Base-by-base conservation (phyloP, 805 yeast species). In the Cyberlindnera mrakii region DNA sequence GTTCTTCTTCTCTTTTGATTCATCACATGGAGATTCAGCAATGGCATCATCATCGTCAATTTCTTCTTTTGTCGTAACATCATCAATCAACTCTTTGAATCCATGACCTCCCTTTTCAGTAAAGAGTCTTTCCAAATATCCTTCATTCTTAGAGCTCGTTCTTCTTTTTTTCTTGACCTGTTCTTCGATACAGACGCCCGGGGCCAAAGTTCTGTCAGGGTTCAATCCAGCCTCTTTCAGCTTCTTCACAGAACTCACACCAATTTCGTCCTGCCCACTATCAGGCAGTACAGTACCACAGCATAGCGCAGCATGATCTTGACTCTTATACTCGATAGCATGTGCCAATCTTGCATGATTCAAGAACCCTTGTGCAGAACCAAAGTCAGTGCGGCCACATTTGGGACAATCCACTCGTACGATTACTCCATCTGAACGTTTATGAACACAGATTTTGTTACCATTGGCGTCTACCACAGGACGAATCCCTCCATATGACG, bases 331-430 rank as follows among this genome's bases (percentile, higher is more conserved):
- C 44, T 80, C 86, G 43, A 74, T 76, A n/a, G 76, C 66, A 58
- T 85, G 95, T 8, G 89, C 84, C 20, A 82, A 72, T 45, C 93
- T 68, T 42, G 83, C 76, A 59, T 85, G 95, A 58, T 84, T 85
- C 31, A 84, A 70, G 51, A 85, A 83, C 14, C 93, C 93, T 57
- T 85, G 93, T 0, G 89, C 86, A 13, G 85, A 77, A 8, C 86
- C 80, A 55, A 85, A 85, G 48, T 83, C 85, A 34, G 78, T 71
- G 41, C 90, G 61, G 10, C 68, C 72, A 61, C 95, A 85, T 40
- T 71, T 74, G 1, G 80, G 76, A 58, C 95, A 85, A 8, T 78
- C 78, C 31, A 85, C 68, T 39, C 79, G 70, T 3, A 85, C 88
- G 17, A 82, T 63, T 1, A 82, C 69, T 3, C 90, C 90, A 58